Evolutionary conservation across 768 basidiomycete genomes (phyloP).

Genomic region (Boletellus emodensis): DNA sequence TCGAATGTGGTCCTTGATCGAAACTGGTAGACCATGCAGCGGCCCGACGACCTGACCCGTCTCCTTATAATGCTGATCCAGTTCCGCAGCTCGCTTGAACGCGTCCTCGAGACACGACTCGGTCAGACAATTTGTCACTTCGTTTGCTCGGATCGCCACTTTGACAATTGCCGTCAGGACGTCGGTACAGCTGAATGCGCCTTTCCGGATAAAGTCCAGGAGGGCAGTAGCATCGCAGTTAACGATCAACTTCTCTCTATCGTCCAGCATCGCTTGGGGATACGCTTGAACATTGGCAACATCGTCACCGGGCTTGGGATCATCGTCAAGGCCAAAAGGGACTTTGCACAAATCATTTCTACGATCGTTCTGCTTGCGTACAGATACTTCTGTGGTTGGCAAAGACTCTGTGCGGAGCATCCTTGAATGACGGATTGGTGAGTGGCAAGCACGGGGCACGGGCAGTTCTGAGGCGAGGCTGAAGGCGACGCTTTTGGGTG

Average conservation of each 20-base stretch:
- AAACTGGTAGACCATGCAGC: conserved; percentile 42
- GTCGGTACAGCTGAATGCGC: conserved; percentile 22
- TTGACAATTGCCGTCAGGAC: conserved; percentile 27
- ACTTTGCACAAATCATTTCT: conserved; percentile 13
- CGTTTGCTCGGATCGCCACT: conserved; percentile 28
- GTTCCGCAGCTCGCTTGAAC: conserved; percentile 42
- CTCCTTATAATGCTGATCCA: conserved; percentile 43
- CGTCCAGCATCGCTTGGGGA: conserved; percentile 25
- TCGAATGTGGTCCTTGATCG: conserved; percentile 47
- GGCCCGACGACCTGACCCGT: conserved; percentile 49
- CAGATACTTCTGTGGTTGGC: conserved; percentile 9
- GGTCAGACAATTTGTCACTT: conserved; percentile 48
- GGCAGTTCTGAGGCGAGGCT: conserved; percentile 1
- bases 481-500: conserved; percentile 4
- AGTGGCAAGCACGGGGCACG: not conserved
- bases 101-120: conserved; percentile 57
- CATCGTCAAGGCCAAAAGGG: not conserved
- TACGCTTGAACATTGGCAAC: conserved; percentile 23
- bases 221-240: conserved; percentile 30
- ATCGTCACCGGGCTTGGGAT: conserved; percentile 1
- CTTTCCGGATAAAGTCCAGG: conserved; percentile 18
- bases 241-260: conserved; percentile 26
- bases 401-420: conserved; percentile 7
- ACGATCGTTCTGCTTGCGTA: conserved; percentile 26
- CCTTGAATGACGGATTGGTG: not conserved